Base-by-base conservation (phyloP, 2,329 filamentous ascomycete genomes). In the Lojkania enalia region DNA sequence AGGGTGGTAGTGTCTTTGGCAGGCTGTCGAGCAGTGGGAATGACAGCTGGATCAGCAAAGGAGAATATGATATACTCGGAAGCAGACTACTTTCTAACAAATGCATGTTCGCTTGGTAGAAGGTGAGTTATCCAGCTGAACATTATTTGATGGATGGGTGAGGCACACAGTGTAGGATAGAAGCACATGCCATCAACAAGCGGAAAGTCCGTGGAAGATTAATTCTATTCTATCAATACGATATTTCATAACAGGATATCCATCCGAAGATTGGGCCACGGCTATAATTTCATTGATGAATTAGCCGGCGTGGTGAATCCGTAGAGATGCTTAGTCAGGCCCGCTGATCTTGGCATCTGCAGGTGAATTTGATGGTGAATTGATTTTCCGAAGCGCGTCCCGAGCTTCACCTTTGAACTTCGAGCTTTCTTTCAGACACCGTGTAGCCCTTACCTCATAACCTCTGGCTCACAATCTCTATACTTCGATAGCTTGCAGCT, bases 1-100 rank as follows among this genome's bases (percentile, higher is more conserved):
- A 99, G 78, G 94, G 94, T 3, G 94, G 89, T 0, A 96, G 90
- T 66, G 91, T 99, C 13, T 99, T 96, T 76, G 91, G 90, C 2
- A 90, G 95, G 73, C 74, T 97, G 57, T 82, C 85, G 48, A 76
- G 75, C 35, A 91, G 90, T 49, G 70, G 70, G 13, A 97, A 97
- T 71, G 94, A 99, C 69, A 94, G 87, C 61, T 99, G 94, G 94
- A 89, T 97, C 63, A 87, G 86, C 12, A 82, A 83, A 35, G 78
- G 86, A 60, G 92, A 97, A 76, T 96, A 92, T 71, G 90, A 96
- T 73, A 82, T 89, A 47, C 68, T 96, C 42, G 92, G 91, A 2
- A 80, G 84, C 48, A 81, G 94, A 62, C 80, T 92, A 47, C 74
- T 99, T 66, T 89, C 64, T 23, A 65, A 69, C 29, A 71, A 71